A percentile compares a stretch with the other conserved stretches of the same genome.
Conservation (phyloP, 345 rosid genomes). For the Limnanthes douglasii region DNA sequence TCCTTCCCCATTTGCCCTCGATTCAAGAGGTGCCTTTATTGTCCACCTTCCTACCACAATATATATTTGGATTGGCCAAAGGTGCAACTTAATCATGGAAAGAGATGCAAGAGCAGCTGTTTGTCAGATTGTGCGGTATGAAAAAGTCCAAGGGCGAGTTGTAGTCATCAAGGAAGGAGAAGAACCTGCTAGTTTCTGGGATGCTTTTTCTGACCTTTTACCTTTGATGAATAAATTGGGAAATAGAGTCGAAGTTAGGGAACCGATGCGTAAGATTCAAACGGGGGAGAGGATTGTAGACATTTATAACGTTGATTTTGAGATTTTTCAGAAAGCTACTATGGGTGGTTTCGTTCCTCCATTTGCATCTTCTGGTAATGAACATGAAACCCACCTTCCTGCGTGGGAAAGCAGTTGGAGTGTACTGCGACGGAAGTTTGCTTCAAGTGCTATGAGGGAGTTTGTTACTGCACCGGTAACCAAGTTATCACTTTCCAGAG, state of each 20-base stretch:
- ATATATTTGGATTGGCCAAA: constrained; percentile 88
- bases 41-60: constrained; percentile 74
- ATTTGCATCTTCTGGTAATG: constrained; percentile 65
- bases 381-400: constrained; percentile 84
- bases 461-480: constrained; percentile 48
- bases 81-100: constrained; percentile 79
- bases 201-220: constrained; percentile 53
- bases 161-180: constrained; percentile 70
- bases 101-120: constrained; percentile 94
- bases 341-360: constrained; percentile 94
- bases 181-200: constrained; percentile 82
- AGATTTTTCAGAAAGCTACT: constrained; percentile 70
- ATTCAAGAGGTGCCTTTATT: constrained; percentile 97
- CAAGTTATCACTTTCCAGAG: constrained; percentile 55
- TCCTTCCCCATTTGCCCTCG: constrained; percentile 66
- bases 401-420: constrained; percentile 97
- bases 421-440: constrained; percentile 66
- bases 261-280: constrained; percentile 19
- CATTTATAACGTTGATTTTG: constrained; percentile 76
- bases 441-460: constrained; percentile 58
- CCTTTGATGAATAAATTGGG: constrained; percentile 61
- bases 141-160: constrained; percentile 68
- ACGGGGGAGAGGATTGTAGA: constrained; percentile 65
- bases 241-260: constrained; percentile 15
- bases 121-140: constrained; percentile 89